Evolutionary conservation across 208 protist species (phyloP).

Genomic region (Plasmodiophora brassicae): DNA sequence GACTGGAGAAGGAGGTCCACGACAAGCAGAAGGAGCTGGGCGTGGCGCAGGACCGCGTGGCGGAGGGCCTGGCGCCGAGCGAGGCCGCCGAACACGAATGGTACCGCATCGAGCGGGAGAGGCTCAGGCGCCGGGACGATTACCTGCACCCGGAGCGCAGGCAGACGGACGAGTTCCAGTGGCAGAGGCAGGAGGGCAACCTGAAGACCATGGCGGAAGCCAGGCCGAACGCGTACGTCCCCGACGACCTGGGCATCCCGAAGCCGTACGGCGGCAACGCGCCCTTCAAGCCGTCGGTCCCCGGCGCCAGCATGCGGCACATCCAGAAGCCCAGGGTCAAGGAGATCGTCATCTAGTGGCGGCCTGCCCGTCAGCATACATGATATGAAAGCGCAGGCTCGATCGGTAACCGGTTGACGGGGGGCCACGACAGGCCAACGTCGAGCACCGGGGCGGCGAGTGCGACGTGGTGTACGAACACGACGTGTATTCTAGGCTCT

Average conservation of each 20-base stretch:
- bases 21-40: constrained; percentile 9
- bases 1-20: constrained; percentile 52
- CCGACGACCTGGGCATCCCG: constrained; percentile 55
- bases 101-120: constrained; percentile 42
- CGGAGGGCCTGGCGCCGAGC: constrained; percentile 51
- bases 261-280: constrained; percentile 55
- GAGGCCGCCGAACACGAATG: constrained; percentile 54
- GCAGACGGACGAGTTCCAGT: constrained; percentile 11
- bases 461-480: no score
- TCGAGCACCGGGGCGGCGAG: no score
- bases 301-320: constrained; percentile 49
- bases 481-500: no score
- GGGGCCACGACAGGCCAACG: no score
- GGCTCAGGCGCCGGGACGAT: constrained; percentile 3
- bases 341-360: constrained; percentile 45
- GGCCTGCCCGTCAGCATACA: neutral
- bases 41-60: constrained; percentile 33
- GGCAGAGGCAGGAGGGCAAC: neutral
- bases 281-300: constrained; percentile 53
- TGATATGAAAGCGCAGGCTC: no score
- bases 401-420: no score
- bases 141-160: neutral
- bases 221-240: constrained; percentile 58
- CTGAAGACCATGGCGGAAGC: constrained; percentile 49
- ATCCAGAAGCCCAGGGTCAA: constrained; percentile 40